phyloP scores from a whole-genome alignment of 352 stramenopile genomes.

The Phytophthora melonis region DNA sequence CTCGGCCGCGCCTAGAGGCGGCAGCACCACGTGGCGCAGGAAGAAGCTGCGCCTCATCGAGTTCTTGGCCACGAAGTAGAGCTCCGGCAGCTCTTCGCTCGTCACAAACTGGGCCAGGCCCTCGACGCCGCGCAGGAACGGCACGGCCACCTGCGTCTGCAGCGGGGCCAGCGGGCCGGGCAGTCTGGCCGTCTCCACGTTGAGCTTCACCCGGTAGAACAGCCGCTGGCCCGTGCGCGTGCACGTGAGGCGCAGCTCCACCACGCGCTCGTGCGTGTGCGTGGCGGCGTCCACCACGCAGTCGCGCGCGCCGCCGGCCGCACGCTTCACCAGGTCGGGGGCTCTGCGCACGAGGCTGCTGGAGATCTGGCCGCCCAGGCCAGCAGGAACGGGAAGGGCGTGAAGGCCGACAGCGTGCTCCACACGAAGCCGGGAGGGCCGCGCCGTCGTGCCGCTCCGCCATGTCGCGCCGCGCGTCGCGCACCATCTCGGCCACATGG shows the following conservation, averaged over 20 bases:
- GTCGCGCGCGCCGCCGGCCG: slow-evolving; percentile 71
- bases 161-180: slow-evolving; percentile 62
- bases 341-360: slow-evolving; percentile 81
- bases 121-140: slow-evolving; percentile 74
- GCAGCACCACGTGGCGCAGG: slow-evolving; percentile 73
- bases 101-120: slow-evolving; percentile 81
- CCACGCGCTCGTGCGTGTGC: slow-evolving; percentile 57
- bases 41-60: slow-evolving; percentile 75
- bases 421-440: slow-evolving; percentile 39
- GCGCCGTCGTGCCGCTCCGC: slow-evolving; percentile 70
- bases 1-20: slow-evolving; percentile 70
- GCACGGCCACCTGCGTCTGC: slow-evolving; percentile 65
- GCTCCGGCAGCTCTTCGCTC: slow-evolving; percentile 82
- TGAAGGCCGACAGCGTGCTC: slow-evolving; percentile 68
- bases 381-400: slow-evolving; percentile 82
- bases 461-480: slow-evolving; percentile 83
- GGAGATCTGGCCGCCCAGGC: slow-evolving; percentile 70
- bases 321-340: slow-evolving; percentile 78
- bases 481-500: slow-evolving; percentile 86
- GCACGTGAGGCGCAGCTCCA: slow-evolving; percentile 68
- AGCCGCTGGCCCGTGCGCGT: slow-evolving; percentile 67
- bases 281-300: slow-evolving; percentile 66
- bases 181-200: slow-evolving; percentile 59
- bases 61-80: slow-evolving; percentile 90
- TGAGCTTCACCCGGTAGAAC: slow-evolving; percentile 76